Base-by-base conservation (phyloP, 257 asterid genomes). In the Solanum chmielewskii region DNA sequence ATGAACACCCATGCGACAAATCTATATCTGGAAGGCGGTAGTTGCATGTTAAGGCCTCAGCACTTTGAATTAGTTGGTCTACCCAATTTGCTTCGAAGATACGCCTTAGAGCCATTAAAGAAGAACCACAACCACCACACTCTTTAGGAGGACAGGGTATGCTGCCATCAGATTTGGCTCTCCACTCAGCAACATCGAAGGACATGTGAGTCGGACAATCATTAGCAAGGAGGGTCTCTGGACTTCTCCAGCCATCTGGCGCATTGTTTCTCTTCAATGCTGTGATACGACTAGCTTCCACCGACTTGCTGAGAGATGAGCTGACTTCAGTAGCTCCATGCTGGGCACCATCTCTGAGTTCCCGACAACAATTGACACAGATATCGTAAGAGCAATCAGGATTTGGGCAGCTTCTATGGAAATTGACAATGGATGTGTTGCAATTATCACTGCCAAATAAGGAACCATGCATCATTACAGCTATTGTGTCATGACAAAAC, bases 111-210 rank as follows among this genome's bases (percentile, higher is more conserved):
- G 49, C 91, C 84, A 95, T 88, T 87, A 90, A 83, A 77, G 91
- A 85, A 31, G 93, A 85, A 78, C 96, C 98, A 88, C 98, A 95
- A 80, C 98, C 98, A 75, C 97, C 96, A 27, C 52, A 83, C 87
- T 87, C 94, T 88, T 93, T 90, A 41, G 97, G 96, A 88, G 98
- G 98, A 88, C 98, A 95, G 15, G 92, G 93, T 88, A 95, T 93
- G 82, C 90, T 89, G 76, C 96, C 94, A 76, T 91, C 90, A 33
- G 85, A 74, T 75, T 89, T 91, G 85, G 93, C 90, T 85, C 86
- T 89, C 97, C 98, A 94, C 31, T 88, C 87, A 60, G 92, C 86
- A 75, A 87, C 69, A 82, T 86, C 91, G 69, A 49, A 66, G 31
- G 45, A 64, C 73, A 69, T 74, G 69, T 89, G 62, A 70, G 29